Conservation (phyloP, 2,329 filamentous ascomycete species). For the Exophiala sideris region DNA sequence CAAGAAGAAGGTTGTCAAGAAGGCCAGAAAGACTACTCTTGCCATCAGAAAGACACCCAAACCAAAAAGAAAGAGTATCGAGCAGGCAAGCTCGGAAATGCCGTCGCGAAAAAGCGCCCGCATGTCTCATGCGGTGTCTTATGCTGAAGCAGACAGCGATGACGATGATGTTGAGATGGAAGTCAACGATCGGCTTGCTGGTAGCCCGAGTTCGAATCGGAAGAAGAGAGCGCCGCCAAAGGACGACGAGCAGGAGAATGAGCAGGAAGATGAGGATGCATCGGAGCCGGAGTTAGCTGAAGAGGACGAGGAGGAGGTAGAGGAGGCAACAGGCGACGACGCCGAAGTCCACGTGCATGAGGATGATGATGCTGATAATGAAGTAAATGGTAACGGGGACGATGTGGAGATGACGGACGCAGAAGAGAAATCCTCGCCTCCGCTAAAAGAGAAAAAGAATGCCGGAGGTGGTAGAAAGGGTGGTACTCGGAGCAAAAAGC, state of each 20-base stretch:
- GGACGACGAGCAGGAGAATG: constrained; percentile 31
- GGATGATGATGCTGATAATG: constrained; percentile 11
- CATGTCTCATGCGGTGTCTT: constrained; percentile 33
- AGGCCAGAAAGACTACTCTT: constrained; percentile 20
- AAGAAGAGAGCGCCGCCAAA: constrained; percentile 30
- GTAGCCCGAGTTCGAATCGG: constrained; percentile 20
- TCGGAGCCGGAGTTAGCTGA: constrained; percentile 19
- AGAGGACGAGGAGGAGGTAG: constrained; percentile 19
- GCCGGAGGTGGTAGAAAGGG: not conserved
- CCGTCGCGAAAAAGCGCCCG: constrained; percentile 39
- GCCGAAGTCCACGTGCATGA: constrained; percentile 11
- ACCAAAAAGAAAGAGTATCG: constrained; percentile 40
- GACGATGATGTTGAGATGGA: constrained; percentile 46
- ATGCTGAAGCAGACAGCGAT: constrained; percentile 45
- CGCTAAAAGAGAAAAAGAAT: constrained; percentile 8
- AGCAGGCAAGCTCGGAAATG: constrained; percentile 32
- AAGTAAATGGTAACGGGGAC: not conserved
- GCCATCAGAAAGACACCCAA: constrained; percentile 27
- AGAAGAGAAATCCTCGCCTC: constrained; percentile 3
- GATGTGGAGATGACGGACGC: not conserved
- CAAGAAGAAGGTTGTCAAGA: constrained; percentile 25
- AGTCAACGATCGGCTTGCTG: constrained; percentile 26
- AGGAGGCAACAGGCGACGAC: constrained; percentile 4
- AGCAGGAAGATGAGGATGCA: constrained; percentile 28
- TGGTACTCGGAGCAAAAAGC: constrained; percentile 1